Percentiles rank a stretch among this genome's conserved stretches.
phyloP scores from a whole-genome alignment of 257 asterid species.

The Ajuga chamaepitys region DNA sequence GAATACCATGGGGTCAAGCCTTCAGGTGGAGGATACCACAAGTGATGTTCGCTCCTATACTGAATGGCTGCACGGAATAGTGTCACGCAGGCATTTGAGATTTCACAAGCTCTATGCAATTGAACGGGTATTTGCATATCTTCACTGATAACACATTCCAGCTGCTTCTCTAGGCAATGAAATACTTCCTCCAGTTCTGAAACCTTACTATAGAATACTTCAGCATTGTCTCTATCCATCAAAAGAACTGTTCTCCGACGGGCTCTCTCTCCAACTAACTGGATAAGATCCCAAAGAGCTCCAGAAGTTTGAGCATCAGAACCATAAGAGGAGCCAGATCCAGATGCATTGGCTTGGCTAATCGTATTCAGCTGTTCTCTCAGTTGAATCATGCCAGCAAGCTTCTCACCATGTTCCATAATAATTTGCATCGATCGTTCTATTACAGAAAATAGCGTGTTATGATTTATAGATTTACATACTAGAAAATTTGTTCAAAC shows the following conservation, averaged over 20 bases:
- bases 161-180: conserved; percentile 73
- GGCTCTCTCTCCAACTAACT: conserved; percentile 85
- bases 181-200: conserved; percentile 84
- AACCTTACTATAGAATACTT: conserved; percentile 91
- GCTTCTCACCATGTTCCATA: conserved; percentile 95
- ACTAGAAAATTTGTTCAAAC: background rate
- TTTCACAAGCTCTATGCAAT: conserved; percentile 74
- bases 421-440: conserved; percentile 78
- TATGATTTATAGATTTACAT: conserved; percentile 5
- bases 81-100: conserved; percentile 72
- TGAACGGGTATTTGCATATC: conserved; percentile 55
- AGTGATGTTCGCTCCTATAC: conserved; percentile 61
- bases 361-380: conserved; percentile 65
- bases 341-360: conserved; percentile 54
- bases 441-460: conserved; percentile 28
- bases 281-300: conserved; percentile 95
- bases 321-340: conserved; percentile 38
- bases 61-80: conserved; percentile 57
- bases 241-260: conserved; percentile 83
- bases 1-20: conserved; percentile 91
- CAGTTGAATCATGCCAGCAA: conserved; percentile 74
- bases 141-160: conserved; percentile 42
- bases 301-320: conserved; percentile 59
- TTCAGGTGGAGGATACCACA: conserved; percentile 86
- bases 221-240: conserved; percentile 98